Conservation (phyloP, 2,329 filamentous ascomycete species). For the Coniochaeta prunicola region DNA sequence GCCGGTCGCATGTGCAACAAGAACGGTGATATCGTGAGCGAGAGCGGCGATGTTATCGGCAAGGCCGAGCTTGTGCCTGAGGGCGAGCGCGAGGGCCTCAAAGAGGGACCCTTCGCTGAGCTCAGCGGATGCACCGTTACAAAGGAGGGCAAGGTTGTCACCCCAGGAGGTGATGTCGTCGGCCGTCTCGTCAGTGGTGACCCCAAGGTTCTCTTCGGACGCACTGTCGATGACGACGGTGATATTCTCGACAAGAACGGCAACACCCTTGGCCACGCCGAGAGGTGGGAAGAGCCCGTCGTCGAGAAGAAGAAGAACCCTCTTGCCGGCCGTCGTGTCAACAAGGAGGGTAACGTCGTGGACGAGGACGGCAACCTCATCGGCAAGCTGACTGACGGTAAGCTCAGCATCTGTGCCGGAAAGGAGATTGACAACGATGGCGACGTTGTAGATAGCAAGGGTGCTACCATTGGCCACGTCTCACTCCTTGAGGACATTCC, state of each 20-base stretch:
- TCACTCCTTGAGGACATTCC: constrained; percentile 56
- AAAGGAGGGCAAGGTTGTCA: constrained; percentile 63
- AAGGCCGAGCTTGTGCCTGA: constrained; percentile 61
- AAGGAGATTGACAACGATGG: constrained; percentile 65
- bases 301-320: constrained; percentile 45
- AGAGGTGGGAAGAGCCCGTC: constrained; percentile 51
- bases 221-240: constrained; percentile 72
- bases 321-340: constrained; percentile 47
- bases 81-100: constrained; percentile 53
- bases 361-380: constrained; percentile 54
- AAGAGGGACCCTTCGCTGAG: constrained; percentile 64
- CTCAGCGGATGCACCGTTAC: constrained; percentile 56
- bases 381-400: constrained; percentile 62
- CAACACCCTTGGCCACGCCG: constrained; percentile 49
- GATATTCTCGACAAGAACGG: constrained; percentile 74
- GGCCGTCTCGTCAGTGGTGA: constrained; percentile 67
- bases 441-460: constrained; percentile 64
- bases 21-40: constrained; percentile 64
- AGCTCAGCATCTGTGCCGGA: constrained; percentile 55
- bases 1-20: constrained; percentile 65
- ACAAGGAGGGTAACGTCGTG: constrained; percentile 51
- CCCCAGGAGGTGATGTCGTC: constrained; percentile 61
- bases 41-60: constrained; percentile 64
- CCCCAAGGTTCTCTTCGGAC: constrained; percentile 63
- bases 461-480: constrained; percentile 59